These are phyloP conservation scores for Boletales sp. DNA, from an alignment of 768 basidiomycete species.

Conservation along the genomic window DNA sequence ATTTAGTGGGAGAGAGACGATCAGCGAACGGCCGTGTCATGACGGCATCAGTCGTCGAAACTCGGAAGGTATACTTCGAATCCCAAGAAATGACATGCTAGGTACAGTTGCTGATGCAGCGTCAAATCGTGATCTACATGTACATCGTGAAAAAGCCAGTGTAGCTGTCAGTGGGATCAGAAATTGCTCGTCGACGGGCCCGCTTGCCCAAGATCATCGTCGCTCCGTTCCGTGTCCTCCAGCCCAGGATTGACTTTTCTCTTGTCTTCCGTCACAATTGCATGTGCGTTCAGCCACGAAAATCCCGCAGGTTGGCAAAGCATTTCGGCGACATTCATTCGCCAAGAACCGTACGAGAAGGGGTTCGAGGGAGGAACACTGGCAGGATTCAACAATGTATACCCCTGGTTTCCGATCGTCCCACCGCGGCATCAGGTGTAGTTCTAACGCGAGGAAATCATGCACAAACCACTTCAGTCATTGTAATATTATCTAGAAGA, in stretches of 20 bases:
- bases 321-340: slow-evolving; percentile 68
- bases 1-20: too few relatives aligned
- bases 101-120: too few relatives aligned
- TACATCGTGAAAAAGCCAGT: too few relatives aligned
- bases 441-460: slow-evolving; percentile 8
- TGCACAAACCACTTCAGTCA: slow-evolving; percentile 81
- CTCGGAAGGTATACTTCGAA: too few relatives aligned
- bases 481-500: slow-evolving; percentile 82
- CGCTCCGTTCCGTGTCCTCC: slow-evolving; percentile 29
- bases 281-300: slow-evolving; percentile 72
- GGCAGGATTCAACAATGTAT: slow-evolving; percentile 64
- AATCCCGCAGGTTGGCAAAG: slow-evolving; percentile 78
- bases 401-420: slow-evolving; percentile 79
- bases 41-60: too few relatives aligned
- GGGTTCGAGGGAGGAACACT: slow-evolving; percentile 75
- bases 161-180: too few relatives aligned
- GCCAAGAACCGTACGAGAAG: slow-evolving; percentile 78
- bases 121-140: too few relatives aligned
- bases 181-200: too few relatives aligned
- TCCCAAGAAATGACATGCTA: too few relatives aligned
- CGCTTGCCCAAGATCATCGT: slow-evolving; percentile 16
- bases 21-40: too few relatives aligned
- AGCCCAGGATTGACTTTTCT: slow-evolving; percentile 72
- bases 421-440: slow-evolving; percentile 3
- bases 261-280: slow-evolving; percentile 64